These are phyloP conservation scores for Botrytis pseudocinerea DNA, from an alignment of 2,329 filamentous ascomycete species.

Conservation along the genomic window DNA sequence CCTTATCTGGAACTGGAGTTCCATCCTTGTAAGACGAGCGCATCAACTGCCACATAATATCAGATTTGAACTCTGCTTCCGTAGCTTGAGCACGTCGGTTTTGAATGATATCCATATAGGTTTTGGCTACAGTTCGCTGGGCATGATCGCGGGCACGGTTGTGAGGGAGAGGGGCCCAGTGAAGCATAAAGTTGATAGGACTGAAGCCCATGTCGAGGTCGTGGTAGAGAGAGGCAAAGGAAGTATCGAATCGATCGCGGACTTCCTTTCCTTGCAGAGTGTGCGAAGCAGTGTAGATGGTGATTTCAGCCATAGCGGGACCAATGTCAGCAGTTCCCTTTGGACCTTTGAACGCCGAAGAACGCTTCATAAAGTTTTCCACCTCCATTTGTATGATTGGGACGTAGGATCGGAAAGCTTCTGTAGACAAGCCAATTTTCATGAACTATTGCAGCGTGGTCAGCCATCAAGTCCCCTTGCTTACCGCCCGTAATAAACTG, in stretches of 20 bases:
- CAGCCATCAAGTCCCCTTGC: slow-evolving; percentile 28
- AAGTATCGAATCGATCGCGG: slow-evolving; percentile 75
- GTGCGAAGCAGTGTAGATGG: slow-evolving; percentile 86
- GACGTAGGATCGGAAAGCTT: slow-evolving; percentile 74
- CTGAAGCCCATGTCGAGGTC: slow-evolving; percentile 89
- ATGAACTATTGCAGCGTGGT: slow-evolving; percentile 58
- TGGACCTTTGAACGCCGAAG: slow-evolving; percentile 64
- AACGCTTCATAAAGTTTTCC: slow-evolving; percentile 68
- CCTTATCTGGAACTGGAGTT: slow-evolving; percentile 73
- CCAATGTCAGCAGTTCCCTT: slow-evolving; percentile 71
- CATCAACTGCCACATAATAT: slow-evolving; percentile 94
- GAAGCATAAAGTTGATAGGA: slow-evolving; percentile 85
- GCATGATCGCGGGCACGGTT: slow-evolving; percentile 80
- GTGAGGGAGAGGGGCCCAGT: slow-evolving; percentile 86
- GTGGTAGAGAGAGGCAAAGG: slow-evolving; percentile 80
- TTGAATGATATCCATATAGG: slow-evolving; percentile 80
- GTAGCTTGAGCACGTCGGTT: slow-evolving; percentile 56
- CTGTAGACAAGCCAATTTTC: slow-evolving; percentile 76
- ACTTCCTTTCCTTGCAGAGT: slow-evolving; percentile 83
- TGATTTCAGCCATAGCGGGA: slow-evolving; percentile 78
- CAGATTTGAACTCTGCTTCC: slow-evolving; percentile 58
- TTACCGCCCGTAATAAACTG: slow-evolving; percentile 30
- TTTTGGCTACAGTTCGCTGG: slow-evolving; percentile 75
- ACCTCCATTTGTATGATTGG: slow-evolving; percentile 76
- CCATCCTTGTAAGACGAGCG: slow-evolving; percentile 82